phyloP scores from a whole-genome alignment of 148 eudicot species.

The Spergularia marina region DNA sequence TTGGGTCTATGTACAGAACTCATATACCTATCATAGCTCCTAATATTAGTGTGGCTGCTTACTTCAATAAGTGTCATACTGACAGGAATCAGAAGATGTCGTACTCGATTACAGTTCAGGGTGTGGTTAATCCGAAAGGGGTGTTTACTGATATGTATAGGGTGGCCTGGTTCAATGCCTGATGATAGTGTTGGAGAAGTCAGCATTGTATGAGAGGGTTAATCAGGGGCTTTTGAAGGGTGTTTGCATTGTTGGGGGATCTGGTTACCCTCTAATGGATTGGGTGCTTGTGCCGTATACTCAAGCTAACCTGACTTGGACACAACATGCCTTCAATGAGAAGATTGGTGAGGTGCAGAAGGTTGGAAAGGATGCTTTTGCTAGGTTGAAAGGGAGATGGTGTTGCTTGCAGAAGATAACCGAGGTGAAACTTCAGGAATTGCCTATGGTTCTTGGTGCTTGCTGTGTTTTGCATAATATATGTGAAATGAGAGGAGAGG shows the following conservation, averaged over 20 bases:
- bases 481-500: conserved; percentile 71
- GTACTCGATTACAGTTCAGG: conserved; percentile 84
- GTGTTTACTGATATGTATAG: conserved; percentile 79
- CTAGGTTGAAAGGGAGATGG: conserved; percentile 85
- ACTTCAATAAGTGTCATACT: conserved; percentile 72
- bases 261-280: conserved; percentile 79
- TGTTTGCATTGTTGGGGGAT: conserved; percentile 69
- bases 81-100: conserved; percentile 84
- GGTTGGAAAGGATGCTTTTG: conserved; percentile 64
- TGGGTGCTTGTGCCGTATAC: conserved; percentile 84
- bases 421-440: conserved; percentile 80
- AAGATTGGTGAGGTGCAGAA: conserved; percentile 63
- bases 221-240: conserved; percentile 65
- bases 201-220: conserved; percentile 69
- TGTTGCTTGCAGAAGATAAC: conserved; percentile 79
- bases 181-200: conserved; percentile 85
- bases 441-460: conserved; percentile 89
- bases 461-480: conserved; percentile 93
- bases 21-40: conserved; percentile 94
- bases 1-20: conserved; percentile 90
- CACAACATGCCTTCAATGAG: conserved; percentile 86
- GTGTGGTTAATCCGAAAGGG: conserved; percentile 71
- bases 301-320: conserved; percentile 77
- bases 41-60: conserved; percentile 82
- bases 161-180: conserved; percentile 93